Base-by-base conservation (phyloP, 2,329 filamentous ascomycete species). In the Colletotrichum shisoi region DNA sequence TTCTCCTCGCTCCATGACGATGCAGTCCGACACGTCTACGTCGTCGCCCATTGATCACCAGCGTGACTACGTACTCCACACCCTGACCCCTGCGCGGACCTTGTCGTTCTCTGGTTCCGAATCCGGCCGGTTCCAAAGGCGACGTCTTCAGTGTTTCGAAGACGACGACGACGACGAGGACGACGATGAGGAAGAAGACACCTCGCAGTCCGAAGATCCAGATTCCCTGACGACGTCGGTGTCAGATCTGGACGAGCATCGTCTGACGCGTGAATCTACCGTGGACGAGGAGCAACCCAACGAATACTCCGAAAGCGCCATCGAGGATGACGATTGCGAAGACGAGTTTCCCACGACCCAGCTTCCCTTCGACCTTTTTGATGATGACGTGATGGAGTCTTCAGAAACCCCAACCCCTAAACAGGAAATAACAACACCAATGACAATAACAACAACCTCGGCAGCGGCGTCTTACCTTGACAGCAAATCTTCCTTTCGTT, bases 21-120 rank as follows among this genome's bases (percentile, higher is more conserved):
- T 78, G 68, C 81, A 76, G 53, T 82, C 81, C 11, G 80, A 83
- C 37, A 81, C 80, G 17, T 79, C 77, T 15, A 77, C 74, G 49
- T 74, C 78, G 5, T 80, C 79, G 3, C 76, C 78, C 5, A 74
- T 73, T 17, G 78, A 79, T 37, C 69, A 72, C 58, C 67, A 79
- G 70, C 63, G 74, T 72, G 62, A 79, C 72, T 74, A 77, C 74
- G 69, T 69, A 39, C 65, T 76, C 40, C 65, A 72, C 63, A 71
- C 70, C 48, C 74, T 78, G 56, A 80, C 81, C 1, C 80, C 82
- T 5, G 79, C 82, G 9, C 81, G 83, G 61, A 82, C 81, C 15
- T 76, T 83, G 61, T 86, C 84, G 2, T 85, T 84, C 70, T 85
- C 83, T 1, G 83, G 82, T 57, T 83, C 80, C 0, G 84, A 85